Evolutionary conservation across 202 grass and related monocot species (phyloP).

Genomic region (Setaria viridis): DNA sequence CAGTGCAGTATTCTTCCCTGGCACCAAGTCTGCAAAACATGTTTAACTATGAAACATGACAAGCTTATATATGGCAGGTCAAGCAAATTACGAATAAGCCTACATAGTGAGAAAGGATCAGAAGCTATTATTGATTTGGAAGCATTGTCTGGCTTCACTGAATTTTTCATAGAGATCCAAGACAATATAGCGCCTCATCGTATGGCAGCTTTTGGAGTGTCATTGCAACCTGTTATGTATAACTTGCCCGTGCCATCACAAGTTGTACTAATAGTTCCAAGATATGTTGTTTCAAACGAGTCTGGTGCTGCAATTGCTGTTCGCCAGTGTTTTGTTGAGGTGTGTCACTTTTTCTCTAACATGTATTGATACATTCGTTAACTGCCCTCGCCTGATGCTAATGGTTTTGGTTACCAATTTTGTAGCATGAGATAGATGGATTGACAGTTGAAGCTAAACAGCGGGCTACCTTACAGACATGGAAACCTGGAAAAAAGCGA

Average conservation of each 20-base stretch:
- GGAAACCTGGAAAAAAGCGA: constrained; percentile 64
- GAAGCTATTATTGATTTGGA: constrained; percentile 68
- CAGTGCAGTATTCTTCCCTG: constrained; percentile 21
- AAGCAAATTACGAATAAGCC: constrained; percentile 71
- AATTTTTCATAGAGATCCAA: constrained; percentile 71
- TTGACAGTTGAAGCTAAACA: constrained; percentile 71
- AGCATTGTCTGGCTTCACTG: constrained; percentile 79
- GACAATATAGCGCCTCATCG: constrained; percentile 52
- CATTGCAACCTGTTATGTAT: constrained; percentile 56
- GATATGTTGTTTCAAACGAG: constrained; percentile 81
- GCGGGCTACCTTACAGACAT: constrained; percentile 66
- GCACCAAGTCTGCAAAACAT: constrained; percentile 4
- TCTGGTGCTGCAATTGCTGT: constrained; percentile 65
- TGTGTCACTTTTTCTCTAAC: constrained; percentile 52
- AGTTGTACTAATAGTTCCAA: constrained; percentile 72
- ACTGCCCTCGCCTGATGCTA: constrained; percentile 35
- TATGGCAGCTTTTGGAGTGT: constrained; percentile 68
- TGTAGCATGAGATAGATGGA: constrained; percentile 69
- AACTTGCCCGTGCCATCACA: constrained; percentile 61
- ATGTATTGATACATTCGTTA: constrained; percentile 37
- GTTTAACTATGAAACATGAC: constrained; percentile 38
- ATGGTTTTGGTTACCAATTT: constrained; percentile 50
- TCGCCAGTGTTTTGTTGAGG: constrained; percentile 84
- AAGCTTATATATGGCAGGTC: constrained; percentile 60
- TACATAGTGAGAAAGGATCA: constrained; percentile 57